Percentiles rank a stretch among this genome's conserved stretches.
Evolutionary conservation across 1,284 basidiomycete genomes (phyloP).

Genomic region (Schizopora paradoxa): DNA sequence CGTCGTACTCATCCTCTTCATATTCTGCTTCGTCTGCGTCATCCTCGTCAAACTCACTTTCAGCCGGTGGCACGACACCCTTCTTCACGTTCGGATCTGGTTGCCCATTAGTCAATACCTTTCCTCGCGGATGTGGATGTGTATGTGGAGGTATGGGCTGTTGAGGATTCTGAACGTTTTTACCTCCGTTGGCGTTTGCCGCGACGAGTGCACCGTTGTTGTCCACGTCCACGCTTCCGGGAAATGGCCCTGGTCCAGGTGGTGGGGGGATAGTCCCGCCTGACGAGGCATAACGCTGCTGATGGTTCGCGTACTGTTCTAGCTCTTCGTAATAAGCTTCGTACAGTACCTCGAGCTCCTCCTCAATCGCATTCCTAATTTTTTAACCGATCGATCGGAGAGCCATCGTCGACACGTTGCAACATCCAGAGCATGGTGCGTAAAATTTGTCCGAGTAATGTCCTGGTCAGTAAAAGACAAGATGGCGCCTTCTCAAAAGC

Average conservation of each 20-base stretch:
- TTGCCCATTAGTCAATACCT: conserved; percentile 39
- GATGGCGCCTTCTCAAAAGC: conserved; percentile 25
- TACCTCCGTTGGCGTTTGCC: conserved; percentile 40
- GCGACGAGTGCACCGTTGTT: conserved; percentile 81
- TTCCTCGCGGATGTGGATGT: conserved; percentile 23
- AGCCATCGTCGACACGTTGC: conserved; percentile 18
- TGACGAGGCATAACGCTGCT: conserved; percentile 87
- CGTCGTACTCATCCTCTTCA: conserved; percentile 57
- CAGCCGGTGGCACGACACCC: conserved; percentile 45
- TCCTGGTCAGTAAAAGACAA: conserved; percentile 36
- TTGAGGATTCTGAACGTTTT: conserved; percentile 37
- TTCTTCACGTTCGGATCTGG: no score
- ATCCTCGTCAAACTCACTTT: conserved; percentile 60
- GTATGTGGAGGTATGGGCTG: no score
- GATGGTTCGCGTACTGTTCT: conserved; percentile 96
- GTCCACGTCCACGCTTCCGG: conserved; percentile 94
- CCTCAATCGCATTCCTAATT: conserved; percentile 89
- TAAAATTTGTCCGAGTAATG: conserved; percentile 5
- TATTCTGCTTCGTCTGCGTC: conserved; percentile 56
- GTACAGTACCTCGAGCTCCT: conserved; percentile 98
- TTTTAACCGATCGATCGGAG: conserved; percentile 25
- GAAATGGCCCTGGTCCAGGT: conserved; percentile 95
- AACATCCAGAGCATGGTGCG: no score
- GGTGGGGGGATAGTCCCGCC: conserved; percentile 85
- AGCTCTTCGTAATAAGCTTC: conserved; percentile 99